Base-by-base conservation (phyloP, 176 grass and related monocot genomes). In the Neostapfia colusana region DNA sequence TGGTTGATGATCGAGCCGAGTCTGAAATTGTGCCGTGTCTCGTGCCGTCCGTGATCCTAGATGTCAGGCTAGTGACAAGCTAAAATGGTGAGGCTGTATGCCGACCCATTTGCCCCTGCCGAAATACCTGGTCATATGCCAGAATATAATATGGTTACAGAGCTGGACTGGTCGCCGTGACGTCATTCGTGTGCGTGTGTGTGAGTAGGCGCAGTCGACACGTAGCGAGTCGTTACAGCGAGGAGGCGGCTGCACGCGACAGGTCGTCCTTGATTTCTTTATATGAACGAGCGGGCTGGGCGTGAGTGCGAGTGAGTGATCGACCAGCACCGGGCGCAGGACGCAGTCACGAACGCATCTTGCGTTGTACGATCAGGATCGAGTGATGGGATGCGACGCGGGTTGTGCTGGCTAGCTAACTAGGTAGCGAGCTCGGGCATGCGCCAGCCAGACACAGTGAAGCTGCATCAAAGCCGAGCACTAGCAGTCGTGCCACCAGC, bases 331-430 rank as follows among this genome's bases (percentile, higher is more conserved):
- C 41, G 25, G n/a, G 38, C 4, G 53, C 27, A 7, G 11, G 9
- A 28, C 11, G 57, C 20, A 41, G 15, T 53, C 55, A 27, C 16
- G 23, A 6, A 10, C 20, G 59, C 25, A 31, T 13, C 1, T 1
- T 31, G 56, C 58, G 3, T 24, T 20, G 25, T 0, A 2, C 27
- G 27, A n/a, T 35, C 63, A 35, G 69, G 54, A 43, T 11, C 23
- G 24, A 10, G 70, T 44, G 45, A 82, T 36, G 60, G 79, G 80
- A 66, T 3, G 60, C 23, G 59, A 24, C 70, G 70, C 56, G 70
- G 35, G 23, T 17, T 35, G 59, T 63, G 5, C 28, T 3, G 8
- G 8, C 44, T 15, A 20, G 66, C 13, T 48, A 17, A 16, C 10
- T 37, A 18, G 15, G 35, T 15, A 20, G 66, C 13, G 31, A 17